Base-by-base conservation (phyloP, 495 filamentous ascomycete species). In the Penicillium argentinense region DNA sequence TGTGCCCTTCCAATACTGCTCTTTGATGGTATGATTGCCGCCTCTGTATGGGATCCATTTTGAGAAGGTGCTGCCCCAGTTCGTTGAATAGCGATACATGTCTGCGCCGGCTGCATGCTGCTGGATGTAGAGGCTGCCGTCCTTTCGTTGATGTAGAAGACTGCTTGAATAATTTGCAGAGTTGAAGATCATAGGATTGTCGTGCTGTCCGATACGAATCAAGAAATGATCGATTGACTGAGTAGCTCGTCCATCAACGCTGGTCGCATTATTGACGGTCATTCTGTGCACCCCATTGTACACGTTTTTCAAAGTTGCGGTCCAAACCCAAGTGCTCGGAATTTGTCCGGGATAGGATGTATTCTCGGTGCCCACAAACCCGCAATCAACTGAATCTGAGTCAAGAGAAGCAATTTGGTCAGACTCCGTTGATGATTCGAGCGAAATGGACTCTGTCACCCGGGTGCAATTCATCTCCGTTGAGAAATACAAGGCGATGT, bases 91-190 rank as follows among this genome's bases (percentile, higher is more conserved):
- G 0, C 83, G 78, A 61, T 77, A 88, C 49, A 73, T 74, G 36
- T 83, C 77, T 3, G 85, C 85, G 4, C 85, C 85, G 1, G 80
- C 57, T 3, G 85, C 85, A 34, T 71, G 74, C 54, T 87, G 85
- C 38, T 72, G 63, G 25, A 87, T 60, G 25, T 67, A 79, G 7
- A 83, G 43, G 4, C 56, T 64, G 4, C 67, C 69, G 29, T 72
- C 66, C 1, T 64, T 47, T 8, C 65, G 49, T 29, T 69, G 41
- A 19, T 71, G 59, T 1, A 86, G 61, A 3, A 86, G 64, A 3
- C 54, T 64, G 9, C 56, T 63, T 1, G 80, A 79, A 59, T 87
- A 87, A 46, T 85, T 86, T 29, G 81, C 79, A 3, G 66, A 52
- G 0, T 40, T 55, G 54, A 81, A 87, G 4, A 85, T 68, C 47